Conservation (phyloP, 2,329 filamentous ascomycete species). For the Trichoderma harzianum region DNA sequence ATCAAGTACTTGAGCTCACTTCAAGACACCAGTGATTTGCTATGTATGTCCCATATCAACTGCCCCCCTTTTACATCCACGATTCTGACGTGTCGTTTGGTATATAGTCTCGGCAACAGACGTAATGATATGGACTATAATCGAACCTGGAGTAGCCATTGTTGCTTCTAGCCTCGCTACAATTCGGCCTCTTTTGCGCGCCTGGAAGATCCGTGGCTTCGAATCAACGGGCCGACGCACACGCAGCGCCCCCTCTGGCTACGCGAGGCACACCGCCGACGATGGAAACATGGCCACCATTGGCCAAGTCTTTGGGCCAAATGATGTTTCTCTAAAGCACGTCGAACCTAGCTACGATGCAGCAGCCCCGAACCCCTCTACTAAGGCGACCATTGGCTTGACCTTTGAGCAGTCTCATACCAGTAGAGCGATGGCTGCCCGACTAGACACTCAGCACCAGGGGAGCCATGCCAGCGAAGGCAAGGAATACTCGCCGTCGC, state of each 20-base stretch:
- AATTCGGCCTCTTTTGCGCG: slow-evolving; percentile 51
- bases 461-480: slow-evolving; percentile 37
- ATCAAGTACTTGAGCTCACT: slow-evolving; percentile 47
- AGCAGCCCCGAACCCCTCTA: background rate
- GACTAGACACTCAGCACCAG: slow-evolving; percentile 24
- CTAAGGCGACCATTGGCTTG: slow-evolving; percentile 17
- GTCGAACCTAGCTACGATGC: slow-evolving; percentile 23
- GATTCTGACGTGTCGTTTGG: background rate
- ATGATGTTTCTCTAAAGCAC: slow-evolving; percentile 36
- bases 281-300: slow-evolving; percentile 22
- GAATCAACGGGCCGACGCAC: slow-evolving; percentile 38
- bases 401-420: slow-evolving; percentile 23
- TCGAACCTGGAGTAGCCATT: slow-evolving; percentile 55
- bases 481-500: slow-evolving; percentile 25
- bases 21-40: slow-evolving; percentile 43
- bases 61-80: slow-evolving; percentile 19
- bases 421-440: background rate
- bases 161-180: slow-evolving; percentile 52
- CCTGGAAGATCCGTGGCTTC: slow-evolving; percentile 47
- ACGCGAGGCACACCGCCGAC: slow-evolving; percentile 28
- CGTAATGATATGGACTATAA: slow-evolving; percentile 55
- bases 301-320: slow-evolving; percentile 35
- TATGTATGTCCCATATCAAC: slow-evolving; percentile 39
- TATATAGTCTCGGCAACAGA: slow-evolving; percentile 45
- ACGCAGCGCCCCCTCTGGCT: slow-evolving; percentile 29